A percentile compares a stretch with the other conserved stretches of the same genome.
phyloP scores from a whole-genome alignment of 495 filamentous ascomycete genomes.

The Hypomontagnella monticulosa region DNA sequence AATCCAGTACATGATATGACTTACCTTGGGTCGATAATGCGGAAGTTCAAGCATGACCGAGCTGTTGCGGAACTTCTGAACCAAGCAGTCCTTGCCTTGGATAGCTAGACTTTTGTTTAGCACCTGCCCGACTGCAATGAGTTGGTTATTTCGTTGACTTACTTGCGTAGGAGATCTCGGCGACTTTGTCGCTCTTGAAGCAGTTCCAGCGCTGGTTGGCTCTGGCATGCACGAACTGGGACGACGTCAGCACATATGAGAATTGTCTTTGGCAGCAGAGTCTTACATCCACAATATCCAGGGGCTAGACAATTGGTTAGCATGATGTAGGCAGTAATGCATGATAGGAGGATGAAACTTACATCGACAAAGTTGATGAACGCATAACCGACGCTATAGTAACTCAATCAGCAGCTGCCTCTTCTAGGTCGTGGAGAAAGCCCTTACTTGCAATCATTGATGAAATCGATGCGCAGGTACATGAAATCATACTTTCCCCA shows the following conservation, averaged over 20 bases:
- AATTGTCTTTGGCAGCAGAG: not conserved
- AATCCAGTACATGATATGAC: conserved; percentile 1
- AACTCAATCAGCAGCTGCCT: conserved; percentile 43
- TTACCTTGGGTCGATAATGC: conserved; percentile 85
- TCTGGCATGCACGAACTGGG: conserved; percentile 78
- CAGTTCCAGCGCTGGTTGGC: conserved; percentile 82
- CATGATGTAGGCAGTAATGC: not conserved
- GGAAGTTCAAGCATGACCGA: conserved; percentile 88
- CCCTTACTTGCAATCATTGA: conserved; percentile 87
- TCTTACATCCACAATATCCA: conserved; percentile 77
- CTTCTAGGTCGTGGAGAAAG: not conserved
- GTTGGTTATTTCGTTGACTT: conserved; percentile 49
- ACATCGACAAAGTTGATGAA: conserved; percentile 95
- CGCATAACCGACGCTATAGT: conserved; percentile 88
- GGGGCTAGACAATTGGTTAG: conserved; percentile 62
- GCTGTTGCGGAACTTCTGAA: conserved; percentile 96
- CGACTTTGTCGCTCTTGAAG: conserved; percentile 84
- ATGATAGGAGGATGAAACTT: conserved; percentile 44
- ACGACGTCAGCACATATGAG: conserved; percentile 44
- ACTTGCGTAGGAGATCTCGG: conserved; percentile 95
- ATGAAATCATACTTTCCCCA: conserved; percentile 90
- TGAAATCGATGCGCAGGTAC: conserved; percentile 94
- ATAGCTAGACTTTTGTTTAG: conserved; percentile 66
- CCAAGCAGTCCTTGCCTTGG: conserved; percentile 87
- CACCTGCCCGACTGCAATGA: not conserved